Conservation (phyloP, 768 basidiomycete species). For the Mycena filopes region DNA sequence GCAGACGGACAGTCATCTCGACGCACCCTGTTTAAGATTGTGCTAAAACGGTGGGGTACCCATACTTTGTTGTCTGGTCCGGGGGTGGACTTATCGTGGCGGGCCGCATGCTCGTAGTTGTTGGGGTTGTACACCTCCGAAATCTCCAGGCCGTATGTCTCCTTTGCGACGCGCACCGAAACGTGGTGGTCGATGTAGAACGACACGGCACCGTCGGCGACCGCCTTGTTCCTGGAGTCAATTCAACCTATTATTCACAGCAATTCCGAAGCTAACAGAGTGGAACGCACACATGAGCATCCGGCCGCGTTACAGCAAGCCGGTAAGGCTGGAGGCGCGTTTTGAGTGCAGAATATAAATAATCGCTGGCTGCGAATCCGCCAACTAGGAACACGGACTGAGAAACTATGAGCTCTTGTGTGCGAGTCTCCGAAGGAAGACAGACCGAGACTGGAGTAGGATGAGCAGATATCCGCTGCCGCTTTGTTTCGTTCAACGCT, state of each 20-base stretch:
- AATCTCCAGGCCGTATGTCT: slow-evolving; percentile 11
- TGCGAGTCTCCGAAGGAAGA: not conserved
- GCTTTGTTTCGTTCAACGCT: slow-evolving; percentile 47
- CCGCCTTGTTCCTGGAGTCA: slow-evolving; percentile 33
- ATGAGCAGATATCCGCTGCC: slow-evolving; percentile 43
- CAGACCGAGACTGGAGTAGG: slow-evolving; percentile 43
- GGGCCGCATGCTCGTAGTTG: slow-evolving; percentile 2
- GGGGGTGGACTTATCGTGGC: not conserved
- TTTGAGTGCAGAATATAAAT: slow-evolving; percentile 56
- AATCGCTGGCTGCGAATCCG: slow-evolving; percentile 63
- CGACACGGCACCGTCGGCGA: slow-evolving; percentile 30
- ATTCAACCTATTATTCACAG: too few species aligned
- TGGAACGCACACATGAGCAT: slow-evolving; percentile 55
- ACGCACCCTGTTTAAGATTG: slow-evolving; percentile 6
- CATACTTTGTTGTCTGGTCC: not conserved
- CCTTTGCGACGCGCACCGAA: slow-evolving; percentile 18
- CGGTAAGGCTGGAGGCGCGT: slow-evolving; percentile 45
- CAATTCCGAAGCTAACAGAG: not conserved
- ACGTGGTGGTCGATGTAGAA: slow-evolving; percentile 29
- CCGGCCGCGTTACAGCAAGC: slow-evolving; percentile 53
- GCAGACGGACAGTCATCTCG: not conserved
- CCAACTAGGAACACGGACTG: slow-evolving; percentile 61
- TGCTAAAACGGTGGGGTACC: not conserved
- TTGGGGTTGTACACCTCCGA: slow-evolving; percentile 3
- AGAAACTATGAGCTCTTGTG: not conserved